Evolutionary conservation across 169 alveolate genomes (phyloP).

Genomic region (Plasmodium gonderi): DNA sequence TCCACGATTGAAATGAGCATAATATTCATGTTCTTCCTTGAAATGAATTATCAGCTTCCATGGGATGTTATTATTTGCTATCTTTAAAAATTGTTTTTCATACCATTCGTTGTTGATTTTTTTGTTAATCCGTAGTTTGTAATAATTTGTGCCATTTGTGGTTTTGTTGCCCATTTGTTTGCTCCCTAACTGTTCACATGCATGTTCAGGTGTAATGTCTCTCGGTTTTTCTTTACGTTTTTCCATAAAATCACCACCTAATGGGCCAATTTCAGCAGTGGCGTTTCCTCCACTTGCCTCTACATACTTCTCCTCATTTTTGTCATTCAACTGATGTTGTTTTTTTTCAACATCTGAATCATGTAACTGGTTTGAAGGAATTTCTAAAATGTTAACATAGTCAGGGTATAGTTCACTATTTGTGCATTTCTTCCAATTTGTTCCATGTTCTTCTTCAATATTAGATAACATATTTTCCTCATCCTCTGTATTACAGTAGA

Average conservation of each 20-base stretch:
- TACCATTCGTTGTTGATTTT: slow-evolving; percentile 52
- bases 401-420: slow-evolving; percentile 29
- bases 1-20: neutral
- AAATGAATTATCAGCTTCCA: slow-evolving; percentile 43
- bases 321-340: neutral
- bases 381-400: slow-evolving; percentile 29
- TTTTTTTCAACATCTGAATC: neutral
- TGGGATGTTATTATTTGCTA: slow-evolving; percentile 58
- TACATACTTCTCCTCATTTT: neutral
- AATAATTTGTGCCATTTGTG: neutral
- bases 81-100: slow-evolving; percentile 20
- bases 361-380: neutral
- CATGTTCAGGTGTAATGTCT: too few relatives aligned
- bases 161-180: neutral
- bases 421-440: slow-evolving; percentile 15
- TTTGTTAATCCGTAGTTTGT: slow-evolving; percentile 8
- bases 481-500: slow-evolving; percentile 43
- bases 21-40: slow-evolving; percentile 47
- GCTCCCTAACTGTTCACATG: too few relatives aligned
- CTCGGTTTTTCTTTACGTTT: too few relatives aligned
- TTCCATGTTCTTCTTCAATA: neutral
- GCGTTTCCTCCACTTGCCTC: neutral
- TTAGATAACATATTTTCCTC: neutral
- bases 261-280: too few relatives aligned
- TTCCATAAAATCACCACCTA: too few relatives aligned